Base-by-base conservation (phyloP, 768 basidiomycete species). In the Tulasnella calospora region DNA sequence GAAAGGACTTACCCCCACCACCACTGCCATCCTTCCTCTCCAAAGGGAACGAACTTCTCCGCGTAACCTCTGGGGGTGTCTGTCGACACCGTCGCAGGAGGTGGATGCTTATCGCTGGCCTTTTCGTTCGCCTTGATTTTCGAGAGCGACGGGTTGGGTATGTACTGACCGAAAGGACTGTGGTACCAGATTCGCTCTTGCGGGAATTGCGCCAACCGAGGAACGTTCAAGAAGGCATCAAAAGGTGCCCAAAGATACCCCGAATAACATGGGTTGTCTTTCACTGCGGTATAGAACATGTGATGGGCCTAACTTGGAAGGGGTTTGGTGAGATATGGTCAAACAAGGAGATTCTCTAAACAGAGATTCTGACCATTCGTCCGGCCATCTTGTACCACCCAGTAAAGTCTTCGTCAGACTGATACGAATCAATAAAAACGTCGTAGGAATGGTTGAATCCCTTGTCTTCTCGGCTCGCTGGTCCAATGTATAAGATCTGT, bases 221-320 rank as follows among this genome's bases (percentile, higher is more conserved):
- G 87, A 57, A 88, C 81, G 77, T 89, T 89, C 72, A 89, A 83
- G 27, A 88, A 81, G 9, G 88, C 86, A 79, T 88, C 87, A 78
- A 88, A 88, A 21, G 88, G 88, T 51, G 86, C 87, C 88, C 88
- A 88, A 21, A 88, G 85, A 81, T 88, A 88, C 7, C 88, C 88
- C 40, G 86, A 83, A 80, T 89, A 89, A 80, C 88, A 88, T 17
- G 81, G 83, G 73, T 86, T 81, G 71, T 86, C 86, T 67, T 83
- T 83, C 76, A 89, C 74, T 44, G 85, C 87, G 4, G 87, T 88
- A 80, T 87, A 87, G 13, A 88, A 83, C 87, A 88, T 88, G 79
- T 88, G 88, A 76, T 89, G 88, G 8, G 87, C 88, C 88, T 88
- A 86, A 83, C 83, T 35, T 9, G 33, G 21, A 51, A 13, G 57